Base-by-base conservation (phyloP, 2,329 filamentous ascomycete species). In the Aspergillus phoenicis region DNA sequence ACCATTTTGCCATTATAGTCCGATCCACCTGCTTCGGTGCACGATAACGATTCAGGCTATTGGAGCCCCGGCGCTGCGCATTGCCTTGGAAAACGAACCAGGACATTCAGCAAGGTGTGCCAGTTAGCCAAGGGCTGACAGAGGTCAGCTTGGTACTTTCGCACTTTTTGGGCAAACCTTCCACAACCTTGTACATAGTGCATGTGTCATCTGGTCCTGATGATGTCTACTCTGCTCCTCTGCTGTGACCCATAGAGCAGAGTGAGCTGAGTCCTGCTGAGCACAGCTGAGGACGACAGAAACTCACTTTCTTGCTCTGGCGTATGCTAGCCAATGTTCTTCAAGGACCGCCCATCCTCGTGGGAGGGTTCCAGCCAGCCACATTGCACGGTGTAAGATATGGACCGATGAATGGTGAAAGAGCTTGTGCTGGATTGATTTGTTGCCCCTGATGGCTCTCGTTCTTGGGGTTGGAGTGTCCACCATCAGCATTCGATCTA, bases 31-130 rank as follows among this genome's bases (percentile, higher is more conserved):
- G 33, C 26, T n/a, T 33, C 17, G 30, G 47, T 33, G 26, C 47
- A 51, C 15, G 47, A 51, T 17, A 51, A 28, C 30, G 47, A 51
- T 51, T 28, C 47, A 51, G 47, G 47, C 47, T 33, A 51, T 51
- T 51, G 47, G 47, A 51, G 47, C 47, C 28, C 47, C 47, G 47
- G 26, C 47, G 47, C 26, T 30, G 47, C 47, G 47, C n/a, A 51
- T 33, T 13, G n/a, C 24, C 26, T 51, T 33, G 26, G n/a, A 33
- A 51, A 51, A 26, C 20, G 26, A 30, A 49, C 26, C 47, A 49
- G 15, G 47, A 49, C 26, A 22, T 51, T 17, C 47, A 51, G 26
- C 26, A 17, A 51, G 47, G 47, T 17, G 47, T 5, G 26, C 47
- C 26, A 17, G 47, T 49, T 49, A 10, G 24, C 8, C 26, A 15